Conservation (phyloP, 805 yeast genomes). For the Lachancea waltii region DNA sequence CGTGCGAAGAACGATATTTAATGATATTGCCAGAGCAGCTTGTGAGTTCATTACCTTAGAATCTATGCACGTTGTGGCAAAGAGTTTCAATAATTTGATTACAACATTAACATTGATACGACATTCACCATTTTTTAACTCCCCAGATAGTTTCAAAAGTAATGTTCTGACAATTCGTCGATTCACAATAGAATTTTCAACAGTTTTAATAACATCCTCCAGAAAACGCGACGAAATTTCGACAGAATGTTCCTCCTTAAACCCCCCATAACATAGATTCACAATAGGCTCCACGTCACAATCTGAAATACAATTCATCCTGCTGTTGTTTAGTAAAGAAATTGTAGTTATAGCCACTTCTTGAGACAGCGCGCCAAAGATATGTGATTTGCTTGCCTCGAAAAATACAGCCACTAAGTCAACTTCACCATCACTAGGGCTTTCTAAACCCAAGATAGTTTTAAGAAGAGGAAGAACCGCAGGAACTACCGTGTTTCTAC, state of each 20-base stretch:
- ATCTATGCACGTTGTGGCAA: not conserved
- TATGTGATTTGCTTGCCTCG: slow-evolving; percentile 28
- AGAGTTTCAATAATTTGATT: not conserved
- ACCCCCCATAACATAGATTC: slow-evolving; percentile 31
- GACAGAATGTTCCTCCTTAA: slow-evolving; percentile 33
- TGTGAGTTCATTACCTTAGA: not conserved
- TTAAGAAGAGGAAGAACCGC: slow-evolving; percentile 47
- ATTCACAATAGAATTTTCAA: not conserved
- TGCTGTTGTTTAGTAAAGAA: slow-evolving; percentile 37
- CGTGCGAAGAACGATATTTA: no score
- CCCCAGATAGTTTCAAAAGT: not conserved
- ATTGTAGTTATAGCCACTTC: slow-evolving; percentile 39
- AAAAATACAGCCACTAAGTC: slow-evolving; percentile 34
- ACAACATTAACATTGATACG: not conserved
- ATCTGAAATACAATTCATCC: slow-evolving; percentile 28
- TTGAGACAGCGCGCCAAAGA: slow-evolving; percentile 17
- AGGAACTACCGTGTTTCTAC: slow-evolving; percentile 41
- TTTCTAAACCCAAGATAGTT: slow-evolving; percentile 31
- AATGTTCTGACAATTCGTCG: slow-evolving; percentile 3
- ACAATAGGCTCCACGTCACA: slow-evolving; percentile 36
- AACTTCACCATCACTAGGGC: slow-evolving; percentile 19
- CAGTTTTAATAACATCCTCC: slow-evolving; percentile 41
- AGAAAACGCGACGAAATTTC: slow-evolving; percentile 54
- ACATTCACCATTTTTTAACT: not conserved
- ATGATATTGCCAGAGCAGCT: not conserved